Percentiles rank a stretch among this genome's conserved stretches.
phyloP scores from a whole-genome alignment of 2,329 filamentous ascomycete genomes.

The Alternaria hordeiaustralica region DNA sequence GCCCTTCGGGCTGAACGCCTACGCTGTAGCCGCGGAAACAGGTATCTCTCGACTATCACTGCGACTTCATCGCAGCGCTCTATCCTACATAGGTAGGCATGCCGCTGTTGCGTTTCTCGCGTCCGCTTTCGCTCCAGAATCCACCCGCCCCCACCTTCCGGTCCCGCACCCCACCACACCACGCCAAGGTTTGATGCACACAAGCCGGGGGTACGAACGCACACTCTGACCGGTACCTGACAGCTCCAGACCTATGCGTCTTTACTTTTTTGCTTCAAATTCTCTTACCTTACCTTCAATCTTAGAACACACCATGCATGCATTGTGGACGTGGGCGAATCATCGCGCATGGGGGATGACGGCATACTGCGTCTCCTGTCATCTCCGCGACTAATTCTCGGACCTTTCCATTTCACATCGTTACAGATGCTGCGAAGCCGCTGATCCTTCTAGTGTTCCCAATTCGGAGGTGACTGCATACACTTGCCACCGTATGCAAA shows the following conservation, averaged over 20 bases:
- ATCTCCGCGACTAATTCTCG: conserved; percentile 1
- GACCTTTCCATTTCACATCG: background rate
- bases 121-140: background rate
- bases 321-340: background rate
- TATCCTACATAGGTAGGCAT: background rate
- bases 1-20: background rate
- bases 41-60: background rate
- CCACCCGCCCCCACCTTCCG: conserved; percentile 2
- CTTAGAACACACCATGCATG: background rate
- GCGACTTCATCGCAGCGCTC: background rate
- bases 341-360: background rate
- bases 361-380: background rate
- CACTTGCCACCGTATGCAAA: background rate
- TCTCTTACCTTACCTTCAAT: background rate
- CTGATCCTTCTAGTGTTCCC: background rate
- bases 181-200: background rate
- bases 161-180: background rate
- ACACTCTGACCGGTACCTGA: background rate
- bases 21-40: background rate
- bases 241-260: background rate
- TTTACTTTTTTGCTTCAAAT: conserved; percentile 1
- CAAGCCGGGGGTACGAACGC: background rate
- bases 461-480: conserved; percentile 6
- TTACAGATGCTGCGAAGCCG: background rate
- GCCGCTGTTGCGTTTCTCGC: background rate